These are phyloP conservation scores for Dichotomopilus funicola DNA, from an alignment of 2,329 filamentous ascomycete genomes.

Conservation along the genomic window DNA sequence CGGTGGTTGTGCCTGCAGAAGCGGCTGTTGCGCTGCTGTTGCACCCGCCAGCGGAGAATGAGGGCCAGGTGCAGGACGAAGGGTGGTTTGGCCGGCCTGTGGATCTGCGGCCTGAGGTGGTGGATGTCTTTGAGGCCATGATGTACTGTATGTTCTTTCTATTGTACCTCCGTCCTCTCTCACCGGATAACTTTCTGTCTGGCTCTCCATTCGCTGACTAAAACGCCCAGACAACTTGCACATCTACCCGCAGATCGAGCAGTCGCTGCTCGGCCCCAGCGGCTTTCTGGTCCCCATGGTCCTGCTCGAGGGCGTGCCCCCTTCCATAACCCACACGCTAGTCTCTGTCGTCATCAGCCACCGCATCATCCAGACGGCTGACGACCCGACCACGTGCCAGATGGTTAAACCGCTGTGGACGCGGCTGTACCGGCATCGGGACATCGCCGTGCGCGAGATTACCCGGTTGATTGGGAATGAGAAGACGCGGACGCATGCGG, in stretches of 20 bases:
- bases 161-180: neutral
- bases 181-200: neutral
- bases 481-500: neutral
- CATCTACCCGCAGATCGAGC: constrained; percentile 12
- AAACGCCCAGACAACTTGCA: constrained; percentile 10
- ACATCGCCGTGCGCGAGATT: constrained; percentile 13
- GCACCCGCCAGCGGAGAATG: neutral
- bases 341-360: constrained; percentile 14
- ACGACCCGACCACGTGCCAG: neutral
- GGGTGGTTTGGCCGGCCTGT: neutral
- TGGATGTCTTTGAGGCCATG: constrained; percentile 16
- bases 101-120: constrained; percentile 10
- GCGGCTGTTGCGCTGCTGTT: no score
- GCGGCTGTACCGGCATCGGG: constrained; percentile 19
- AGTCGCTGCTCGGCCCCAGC: constrained; percentile 11
- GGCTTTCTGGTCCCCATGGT: constrained; percentile 6
- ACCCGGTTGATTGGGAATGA: constrained; percentile 10
- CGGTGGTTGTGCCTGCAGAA: no score
- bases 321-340: constrained; percentile 12
- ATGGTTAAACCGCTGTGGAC: constrained; percentile 8
- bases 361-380: constrained; percentile 11
- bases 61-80: neutral
- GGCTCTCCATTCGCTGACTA: neutral
- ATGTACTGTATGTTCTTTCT: constrained; percentile 13
- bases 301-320: constrained; percentile 1